Conservation (phyloP, 2,329 filamentous ascomycete species). For the Cryphonectria naterciae region DNA sequence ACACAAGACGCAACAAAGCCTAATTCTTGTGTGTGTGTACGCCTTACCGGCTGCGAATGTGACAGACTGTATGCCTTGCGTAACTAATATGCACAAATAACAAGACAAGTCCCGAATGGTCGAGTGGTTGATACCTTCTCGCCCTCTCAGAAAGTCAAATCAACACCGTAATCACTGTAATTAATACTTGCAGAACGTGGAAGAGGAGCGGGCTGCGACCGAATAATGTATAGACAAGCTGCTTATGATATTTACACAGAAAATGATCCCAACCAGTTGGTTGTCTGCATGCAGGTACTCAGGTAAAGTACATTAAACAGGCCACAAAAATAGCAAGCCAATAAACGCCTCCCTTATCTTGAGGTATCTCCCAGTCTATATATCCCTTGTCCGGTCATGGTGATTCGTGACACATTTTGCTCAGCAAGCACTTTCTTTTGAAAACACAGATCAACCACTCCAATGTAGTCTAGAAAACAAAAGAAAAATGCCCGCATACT, state of each 20-base stretch:
- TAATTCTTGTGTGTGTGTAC: neutral
- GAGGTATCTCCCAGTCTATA: constrained; percentile 22
- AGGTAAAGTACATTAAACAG: neutral
- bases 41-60: neutral
- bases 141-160: neutral
- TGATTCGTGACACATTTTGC: constrained; percentile 13
- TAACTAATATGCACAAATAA: neutral
- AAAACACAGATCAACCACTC: neutral
- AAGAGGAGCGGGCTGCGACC: neutral
- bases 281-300: neutral
- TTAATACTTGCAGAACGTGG: neutral
- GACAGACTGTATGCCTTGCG: neutral
- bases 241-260: neutral
- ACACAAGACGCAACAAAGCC: too few species aligned
- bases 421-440: neutral
- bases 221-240: neutral
- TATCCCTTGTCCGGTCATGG: constrained; percentile 11
- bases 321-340: neutral
- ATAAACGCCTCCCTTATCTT: constrained; percentile 5
- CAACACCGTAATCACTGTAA: neutral
- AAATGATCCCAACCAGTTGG: neutral
- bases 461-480: neutral
- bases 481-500: neutral
- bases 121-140: neutral
- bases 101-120: neutral